These are phyloP conservation scores for Emmonsiellopsis sp. DNA, from an alignment of 2,329 filamentous ascomycete genomes.

Conservation along the genomic window DNA sequence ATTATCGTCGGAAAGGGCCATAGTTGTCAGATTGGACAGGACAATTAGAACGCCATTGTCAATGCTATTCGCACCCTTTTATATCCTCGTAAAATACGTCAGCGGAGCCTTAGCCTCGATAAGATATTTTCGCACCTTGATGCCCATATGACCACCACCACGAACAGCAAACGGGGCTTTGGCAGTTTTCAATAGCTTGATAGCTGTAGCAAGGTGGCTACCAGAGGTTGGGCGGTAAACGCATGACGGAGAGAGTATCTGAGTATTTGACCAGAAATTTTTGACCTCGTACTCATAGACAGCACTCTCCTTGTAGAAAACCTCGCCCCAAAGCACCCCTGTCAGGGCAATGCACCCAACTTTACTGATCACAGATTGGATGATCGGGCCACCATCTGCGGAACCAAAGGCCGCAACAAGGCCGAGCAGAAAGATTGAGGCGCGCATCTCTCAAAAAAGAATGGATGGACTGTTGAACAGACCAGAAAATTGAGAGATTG, in stretches of 20 bases:
- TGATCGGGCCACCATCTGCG: background rate
- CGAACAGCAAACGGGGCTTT: conserved; percentile 24
- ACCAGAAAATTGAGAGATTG: background rate
- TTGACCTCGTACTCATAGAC: conserved; percentile 25
- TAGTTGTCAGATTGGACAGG: conserved; percentile 21
- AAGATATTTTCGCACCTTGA: conserved; percentile 14
- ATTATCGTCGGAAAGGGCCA: conserved; percentile 20
- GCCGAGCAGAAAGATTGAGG: background rate
- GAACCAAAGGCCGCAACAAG: background rate
- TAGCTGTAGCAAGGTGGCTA: conserved; percentile 17
- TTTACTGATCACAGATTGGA: background rate
- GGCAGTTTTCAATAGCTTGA: conserved; percentile 14
- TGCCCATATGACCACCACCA: conserved; percentile 27
- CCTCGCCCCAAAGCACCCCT: conserved; percentile 10
- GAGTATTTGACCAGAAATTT: conserved; percentile 29
- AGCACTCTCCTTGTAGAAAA: conserved; percentile 15
- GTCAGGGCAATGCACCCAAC: background rate
- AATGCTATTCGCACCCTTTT: conserved; percentile 26
- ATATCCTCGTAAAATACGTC: background rate
- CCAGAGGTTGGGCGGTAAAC: conserved; percentile 25
- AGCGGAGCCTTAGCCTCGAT: background rate
- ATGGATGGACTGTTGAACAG: background rate
- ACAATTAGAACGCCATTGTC: conserved; percentile 26
- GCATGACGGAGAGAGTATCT: conserved; percentile 24
- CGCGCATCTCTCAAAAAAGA: background rate